Evolutionary conservation across 108 stramenopile species (phyloP).

Genomic region (Nitzschia palea): DNA sequence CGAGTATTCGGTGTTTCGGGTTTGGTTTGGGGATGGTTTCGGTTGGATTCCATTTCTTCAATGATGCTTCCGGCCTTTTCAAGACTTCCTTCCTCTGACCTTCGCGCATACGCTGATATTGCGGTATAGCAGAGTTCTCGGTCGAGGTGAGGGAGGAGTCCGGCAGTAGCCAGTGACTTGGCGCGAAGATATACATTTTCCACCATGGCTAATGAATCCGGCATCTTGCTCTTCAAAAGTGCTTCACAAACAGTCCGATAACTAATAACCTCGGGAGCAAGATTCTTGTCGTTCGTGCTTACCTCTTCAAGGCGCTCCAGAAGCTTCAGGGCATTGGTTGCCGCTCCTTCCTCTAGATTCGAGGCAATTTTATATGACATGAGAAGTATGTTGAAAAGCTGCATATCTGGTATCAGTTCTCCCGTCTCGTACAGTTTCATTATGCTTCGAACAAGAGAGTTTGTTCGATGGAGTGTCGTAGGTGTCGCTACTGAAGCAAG

Average conservation of each 20-base stretch:
- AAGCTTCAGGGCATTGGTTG: not conserved
- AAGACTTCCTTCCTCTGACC: not conserved
- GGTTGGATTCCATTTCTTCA: constrained; percentile 17
- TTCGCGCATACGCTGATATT: not conserved
- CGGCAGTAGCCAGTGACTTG: not conserved
- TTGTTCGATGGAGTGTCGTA: not conserved
- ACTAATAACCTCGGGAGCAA: constrained; percentile 13
- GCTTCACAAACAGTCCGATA: constrained; percentile 17
- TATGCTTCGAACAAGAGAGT: not conserved
- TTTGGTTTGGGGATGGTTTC: constrained; percentile 16
- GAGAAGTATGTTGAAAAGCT: not conserved
- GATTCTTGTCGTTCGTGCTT: constrained; percentile 23
- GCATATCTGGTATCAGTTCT: not conserved
- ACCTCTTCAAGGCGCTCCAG: not conserved
- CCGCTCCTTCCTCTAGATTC: not conserved
- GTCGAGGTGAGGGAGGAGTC: not conserved
- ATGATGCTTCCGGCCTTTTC: constrained; percentile 21
- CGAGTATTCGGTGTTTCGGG: constrained; percentile 4
- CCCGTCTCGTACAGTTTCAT: not conserved
- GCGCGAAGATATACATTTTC: constrained; percentile 5
- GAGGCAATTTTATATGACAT: not conserved
- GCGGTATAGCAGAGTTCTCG: not conserved
- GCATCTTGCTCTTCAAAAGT: constrained; percentile 6
- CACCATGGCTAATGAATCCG: not conserved
- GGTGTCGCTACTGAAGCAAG: not conserved